Evolutionary conservation across 2,329 filamentous ascomycete species (phyloP).

Genomic region (Hymenoscyphus linearis): DNA sequence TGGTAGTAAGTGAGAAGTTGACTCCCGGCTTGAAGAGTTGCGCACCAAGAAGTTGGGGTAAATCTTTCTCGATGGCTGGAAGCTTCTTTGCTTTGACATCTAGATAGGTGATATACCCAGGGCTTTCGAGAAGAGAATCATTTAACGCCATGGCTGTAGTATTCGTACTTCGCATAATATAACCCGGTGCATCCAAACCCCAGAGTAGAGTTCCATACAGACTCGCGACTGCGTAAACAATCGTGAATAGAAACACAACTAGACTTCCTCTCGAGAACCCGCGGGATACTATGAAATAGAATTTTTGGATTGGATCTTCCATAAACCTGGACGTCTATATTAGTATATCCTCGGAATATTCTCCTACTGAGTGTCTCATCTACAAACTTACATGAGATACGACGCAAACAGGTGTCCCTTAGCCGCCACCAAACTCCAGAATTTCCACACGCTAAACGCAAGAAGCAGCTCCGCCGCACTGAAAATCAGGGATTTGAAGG

Average conservation of each 20-base stretch:
- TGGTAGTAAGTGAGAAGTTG: slow-evolving; percentile 4
- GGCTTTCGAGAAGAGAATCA: slow-evolving; percentile 3
- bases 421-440: slow-evolving; percentile 2
- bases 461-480: slow-evolving; percentile 1
- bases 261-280: slow-evolving; percentile 3
- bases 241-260: not conserved
- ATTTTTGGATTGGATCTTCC: slow-evolving; percentile 6
- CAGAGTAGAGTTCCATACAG: slow-evolving; percentile 6
- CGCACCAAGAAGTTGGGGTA: slow-evolving; percentile 2
- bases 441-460: slow-evolving; percentile 2
- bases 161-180: slow-evolving; percentile 1
- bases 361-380: too few relatives aligned
- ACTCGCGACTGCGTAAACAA: slow-evolving; percentile 1
- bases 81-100: slow-evolving; percentile 2
- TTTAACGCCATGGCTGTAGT: not conserved
- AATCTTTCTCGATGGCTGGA: not conserved
- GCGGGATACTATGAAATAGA: slow-evolving; percentile 1
- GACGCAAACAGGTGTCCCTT: not conserved
- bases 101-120: slow-evolving; percentile 1
- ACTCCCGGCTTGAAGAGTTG: slow-evolving; percentile 4
- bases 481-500: slow-evolving; percentile 7
- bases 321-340: not conserved
- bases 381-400: not conserved
- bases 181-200: slow-evolving; percentile 6
- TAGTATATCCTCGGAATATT: too few relatives aligned